Percentiles rank a stretch among this genome's conserved stretches.
phyloP scores from a whole-genome alignment of 1,284 basidiomycete species.

The Ceratobasidium papillatum region DNA sequence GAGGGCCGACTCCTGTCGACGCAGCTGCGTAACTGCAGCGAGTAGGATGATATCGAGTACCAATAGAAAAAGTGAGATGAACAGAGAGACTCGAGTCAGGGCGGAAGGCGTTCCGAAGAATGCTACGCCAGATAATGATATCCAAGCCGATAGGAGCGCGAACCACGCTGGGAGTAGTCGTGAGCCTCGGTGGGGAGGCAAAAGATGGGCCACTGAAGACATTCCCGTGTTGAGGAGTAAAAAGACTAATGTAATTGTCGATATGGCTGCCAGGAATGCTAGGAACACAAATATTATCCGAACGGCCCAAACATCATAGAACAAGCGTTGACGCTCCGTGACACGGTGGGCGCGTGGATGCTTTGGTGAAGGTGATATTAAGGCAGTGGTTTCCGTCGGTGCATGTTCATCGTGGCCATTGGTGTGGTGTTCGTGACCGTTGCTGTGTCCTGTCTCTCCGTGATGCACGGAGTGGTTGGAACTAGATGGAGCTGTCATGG shows the following conservation, averaged over 20 bases:
- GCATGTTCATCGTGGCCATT: background rate
- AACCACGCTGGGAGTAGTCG: constrained; percentile 42
- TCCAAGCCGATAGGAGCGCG: constrained; percentile 35
- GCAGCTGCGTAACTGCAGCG: constrained; percentile 25
- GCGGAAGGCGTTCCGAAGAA: constrained; percentile 40
- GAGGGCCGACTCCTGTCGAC: constrained; percentile 39
- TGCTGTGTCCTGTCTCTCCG: background rate
- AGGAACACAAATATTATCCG: constrained; percentile 38
- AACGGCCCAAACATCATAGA: constrained; percentile 30
- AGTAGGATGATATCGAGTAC: constrained; percentile 39
- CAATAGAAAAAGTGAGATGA: constrained; percentile 30
- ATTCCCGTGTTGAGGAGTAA: constrained; percentile 40
- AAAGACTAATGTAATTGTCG: constrained; percentile 33
- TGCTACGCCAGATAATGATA: constrained; percentile 30
- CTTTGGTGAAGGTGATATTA: constrained; percentile 23
- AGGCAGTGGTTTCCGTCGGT: constrained; percentile 19
- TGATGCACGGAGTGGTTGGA: constrained; percentile 20
- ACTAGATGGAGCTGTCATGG: constrained; percentile 25
- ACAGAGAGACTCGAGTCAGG: constrained; percentile 37
- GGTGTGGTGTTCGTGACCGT: background rate
- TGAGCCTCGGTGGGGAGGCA: constrained; percentile 38
- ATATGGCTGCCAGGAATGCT: constrained; percentile 43
- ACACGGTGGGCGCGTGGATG: background rate
- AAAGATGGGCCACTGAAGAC: constrained; percentile 25
- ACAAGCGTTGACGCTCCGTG: constrained; percentile 7